These are phyloP conservation scores for Exophiala oligosperma DNA, from an alignment of 2,329 filamentous ascomycete genomes.

Conservation along the genomic window DNA sequence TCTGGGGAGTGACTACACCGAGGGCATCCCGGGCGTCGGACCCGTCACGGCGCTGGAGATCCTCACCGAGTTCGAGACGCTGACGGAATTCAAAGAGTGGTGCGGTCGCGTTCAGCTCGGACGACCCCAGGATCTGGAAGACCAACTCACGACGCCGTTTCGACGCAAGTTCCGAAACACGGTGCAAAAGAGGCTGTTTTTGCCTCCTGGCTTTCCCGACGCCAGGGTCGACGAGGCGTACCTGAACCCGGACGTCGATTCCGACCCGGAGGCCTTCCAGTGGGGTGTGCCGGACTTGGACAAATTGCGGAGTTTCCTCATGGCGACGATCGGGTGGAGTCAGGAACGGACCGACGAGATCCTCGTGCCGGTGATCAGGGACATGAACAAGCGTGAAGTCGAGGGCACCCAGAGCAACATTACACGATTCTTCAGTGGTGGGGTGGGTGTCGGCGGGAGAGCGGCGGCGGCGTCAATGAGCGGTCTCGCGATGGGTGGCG, in stretches of 20 bases:
- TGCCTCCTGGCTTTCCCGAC: constrained; percentile 78
- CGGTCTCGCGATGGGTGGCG: constrained; percentile 18
- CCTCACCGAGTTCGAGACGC: constrained; percentile 75
- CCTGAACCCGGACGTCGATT: constrained; percentile 80
- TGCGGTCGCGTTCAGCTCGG: constrained; percentile 73
- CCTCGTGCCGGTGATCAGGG: constrained; percentile 87
- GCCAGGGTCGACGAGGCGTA: constrained; percentile 80
- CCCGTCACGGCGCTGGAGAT: constrained; percentile 95
- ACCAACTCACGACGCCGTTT: constrained; percentile 62
- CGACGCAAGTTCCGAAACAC: constrained; percentile 86
- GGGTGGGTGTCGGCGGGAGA: constrained; percentile 64
- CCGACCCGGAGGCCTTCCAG: constrained; percentile 74
- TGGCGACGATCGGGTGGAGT: constrained; percentile 89
- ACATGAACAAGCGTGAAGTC: constrained; percentile 85
- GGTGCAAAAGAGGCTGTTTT: constrained; percentile 73
- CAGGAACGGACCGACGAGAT: constrained; percentile 93
- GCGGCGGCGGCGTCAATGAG: constrained; percentile 54
- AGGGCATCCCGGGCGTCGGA: constrained; percentile 85
- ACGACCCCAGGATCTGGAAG: constrained; percentile 63
- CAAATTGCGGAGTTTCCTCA: constrained; percentile 78
- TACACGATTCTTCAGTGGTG: constrained; percentile 83
- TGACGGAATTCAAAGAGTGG: constrained; percentile 83
- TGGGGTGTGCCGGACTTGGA: constrained; percentile 96
- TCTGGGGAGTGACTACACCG: constrained; percentile 90
- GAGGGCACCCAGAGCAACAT: constrained; percentile 97